These are phyloP conservation scores for Tanacetum coccineum DNA, from an alignment of 129 eudicot species.

Conservation along the genomic window DNA sequence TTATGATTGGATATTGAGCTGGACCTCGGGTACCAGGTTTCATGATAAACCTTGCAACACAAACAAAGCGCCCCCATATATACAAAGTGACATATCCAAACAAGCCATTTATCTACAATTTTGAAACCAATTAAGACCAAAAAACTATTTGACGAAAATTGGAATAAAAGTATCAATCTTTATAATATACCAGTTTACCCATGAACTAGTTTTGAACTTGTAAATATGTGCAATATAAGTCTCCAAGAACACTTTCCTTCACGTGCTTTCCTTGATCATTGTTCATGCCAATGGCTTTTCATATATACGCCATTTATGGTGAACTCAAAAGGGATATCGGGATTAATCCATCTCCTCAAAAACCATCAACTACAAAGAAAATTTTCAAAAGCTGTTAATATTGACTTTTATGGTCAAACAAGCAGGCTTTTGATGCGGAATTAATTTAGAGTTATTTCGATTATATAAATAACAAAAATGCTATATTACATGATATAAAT, in stretches of 20 bases:
- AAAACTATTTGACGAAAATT: conserved; percentile 23
- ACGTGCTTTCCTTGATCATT: conserved; percentile 34
- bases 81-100: conserved; percentile 26
- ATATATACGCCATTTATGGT: conserved; percentile 20
- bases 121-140: conserved; percentile 11
- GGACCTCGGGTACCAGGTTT: not conserved
- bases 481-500: not conserved
- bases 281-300: conserved; percentile 29
- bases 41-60: not conserved
- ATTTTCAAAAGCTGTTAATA: not conserved
- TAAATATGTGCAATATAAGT: conserved; percentile 24
- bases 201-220: conserved; percentile 9
- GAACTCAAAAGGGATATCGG: conserved; percentile 36
- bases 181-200: conserved; percentile 19
- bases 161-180: conserved; percentile 24
- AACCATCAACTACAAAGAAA: conserved; percentile 32
- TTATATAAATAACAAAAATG: not conserved
- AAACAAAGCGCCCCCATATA: conserved; percentile 23
- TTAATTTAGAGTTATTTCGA: not conserved
- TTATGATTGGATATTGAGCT: too few relatives aligned
- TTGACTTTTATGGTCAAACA: conserved; percentile 24
- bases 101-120: conserved; percentile 26
- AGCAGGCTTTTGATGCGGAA: not conserved
- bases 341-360: conserved; percentile 37
- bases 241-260: conserved; percentile 5